These are phyloP conservation scores for Phaeophleospora eucalypticola DNA, from an alignment of 2,329 filamentous ascomycete species.

Conservation along the genomic window DNA sequence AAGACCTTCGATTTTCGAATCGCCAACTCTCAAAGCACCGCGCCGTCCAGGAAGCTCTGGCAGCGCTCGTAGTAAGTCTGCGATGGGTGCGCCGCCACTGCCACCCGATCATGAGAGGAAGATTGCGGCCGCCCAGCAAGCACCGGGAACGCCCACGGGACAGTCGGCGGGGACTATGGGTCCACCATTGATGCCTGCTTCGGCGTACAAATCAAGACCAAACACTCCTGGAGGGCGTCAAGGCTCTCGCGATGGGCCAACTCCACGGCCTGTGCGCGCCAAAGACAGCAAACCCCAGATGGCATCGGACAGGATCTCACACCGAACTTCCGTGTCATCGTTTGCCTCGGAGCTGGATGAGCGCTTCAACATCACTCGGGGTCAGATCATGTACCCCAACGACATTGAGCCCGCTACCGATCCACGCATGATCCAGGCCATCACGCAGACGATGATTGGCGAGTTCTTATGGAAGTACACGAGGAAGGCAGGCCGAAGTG, in stretches of 20 bases:
- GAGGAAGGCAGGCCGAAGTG: slow-evolving; percentile 81
- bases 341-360: slow-evolving; percentile 92
- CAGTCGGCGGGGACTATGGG: slow-evolving; percentile 60
- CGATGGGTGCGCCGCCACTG: slow-evolving; percentile 56
- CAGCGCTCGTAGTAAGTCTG: slow-evolving; percentile 56
- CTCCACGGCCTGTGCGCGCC: slow-evolving; percentile 50
- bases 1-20: slow-evolving; percentile 19
- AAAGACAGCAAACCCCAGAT: slow-evolving; percentile 35
- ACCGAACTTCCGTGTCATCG: slow-evolving; percentile 85
- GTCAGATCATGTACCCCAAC: slow-evolving; percentile 50
- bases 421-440: slow-evolving; percentile 97
- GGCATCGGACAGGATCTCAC: slow-evolving; percentile 31
- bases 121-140: slow-evolving; percentile 73
- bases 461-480: slow-evolving; percentile 99
- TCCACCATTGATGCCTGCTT: slow-evolving; percentile 78
- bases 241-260: slow-evolving; percentile 47
- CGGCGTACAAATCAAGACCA: slow-evolving; percentile 54
- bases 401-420: slow-evolving; percentile 70
- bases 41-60: slow-evolving; percentile 67
- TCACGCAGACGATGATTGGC: slow-evolving; percentile 99
- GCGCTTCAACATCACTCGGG: slow-evolving; percentile 71
- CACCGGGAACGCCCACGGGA: slow-evolving; percentile 32
- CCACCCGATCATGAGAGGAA: slow-evolving; percentile 77
- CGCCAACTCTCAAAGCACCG: slow-evolving; percentile 15
- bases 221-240: slow-evolving; percentile 25